phyloP scores from a whole-genome alignment of 306 rosid species.

The Cyamopsis tetragonoloba region DNA sequence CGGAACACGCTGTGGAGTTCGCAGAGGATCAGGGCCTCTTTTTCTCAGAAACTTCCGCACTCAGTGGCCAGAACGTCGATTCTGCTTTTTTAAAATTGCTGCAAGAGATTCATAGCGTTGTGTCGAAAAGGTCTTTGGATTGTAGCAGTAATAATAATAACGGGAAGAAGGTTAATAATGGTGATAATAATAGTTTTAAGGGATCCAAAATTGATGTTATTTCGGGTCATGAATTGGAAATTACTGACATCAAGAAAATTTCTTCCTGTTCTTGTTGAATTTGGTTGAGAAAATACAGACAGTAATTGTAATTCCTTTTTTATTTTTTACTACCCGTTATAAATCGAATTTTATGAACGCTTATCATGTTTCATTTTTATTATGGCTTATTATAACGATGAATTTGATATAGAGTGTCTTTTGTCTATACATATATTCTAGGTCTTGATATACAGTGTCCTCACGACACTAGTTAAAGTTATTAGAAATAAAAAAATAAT shows the following conservation, averaged over 20 bases:
- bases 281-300: not conserved
- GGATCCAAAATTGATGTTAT: conserved; percentile 60
- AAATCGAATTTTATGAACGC: no score
- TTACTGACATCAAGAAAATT: conserved; percentile 55
- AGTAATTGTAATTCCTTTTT: not conserved
- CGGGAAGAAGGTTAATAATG: conserved; percentile 25
- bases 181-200: conserved; percentile 23
- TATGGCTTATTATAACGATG: no score
- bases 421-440: no score
- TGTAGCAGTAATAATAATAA: no score
- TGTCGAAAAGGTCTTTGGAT: conserved; percentile 54
- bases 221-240: conserved; percentile 57
- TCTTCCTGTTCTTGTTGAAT: conserved; percentile 68
- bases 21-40: conserved; percentile 83
- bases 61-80: conserved; percentile 72
- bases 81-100: conserved; percentile 57
- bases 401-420: no score
- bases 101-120: conserved; percentile 48
- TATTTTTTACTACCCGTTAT: no score
- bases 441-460: no score
- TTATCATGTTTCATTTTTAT: no score
- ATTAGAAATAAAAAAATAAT: no score
- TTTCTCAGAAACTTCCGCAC: conserved; percentile 87
- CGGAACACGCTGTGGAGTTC: conserved; percentile 73
- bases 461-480: no score